A percentile compares a stretch with the other conserved stretches of the same genome.
These are phyloP conservation scores for Backusella morwellensis DNA, from an alignment of 192 early-diverging fungal genomes.

Conservation along the genomic window DNA sequence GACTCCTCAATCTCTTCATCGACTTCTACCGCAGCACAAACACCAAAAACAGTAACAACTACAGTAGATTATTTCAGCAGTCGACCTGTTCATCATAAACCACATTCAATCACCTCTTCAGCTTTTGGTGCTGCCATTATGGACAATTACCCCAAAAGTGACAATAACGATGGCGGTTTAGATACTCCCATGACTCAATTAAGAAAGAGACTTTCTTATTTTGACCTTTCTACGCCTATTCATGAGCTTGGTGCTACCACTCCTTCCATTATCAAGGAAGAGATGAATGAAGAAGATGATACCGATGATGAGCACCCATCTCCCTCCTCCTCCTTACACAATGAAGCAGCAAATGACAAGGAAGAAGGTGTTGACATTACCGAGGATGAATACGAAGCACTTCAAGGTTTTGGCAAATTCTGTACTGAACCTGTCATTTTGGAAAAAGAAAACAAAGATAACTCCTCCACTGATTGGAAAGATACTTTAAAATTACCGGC, in stretches of 20 bases:
- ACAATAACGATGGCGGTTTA: neutral
- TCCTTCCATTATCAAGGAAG: neutral
- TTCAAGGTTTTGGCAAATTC: slow-evolving; percentile 31
- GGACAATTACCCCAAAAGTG: neutral
- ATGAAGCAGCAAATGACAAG: neutral
- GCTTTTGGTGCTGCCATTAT: neutral
- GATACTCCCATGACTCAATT: neutral
- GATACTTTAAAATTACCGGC: neutral
- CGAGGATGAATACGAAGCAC: slow-evolving; percentile 26
- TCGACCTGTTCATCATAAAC: neutral
- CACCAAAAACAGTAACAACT: neutral
- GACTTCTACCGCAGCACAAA: neutral
- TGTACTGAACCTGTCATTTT: neutral
- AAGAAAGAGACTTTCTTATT: neutral
- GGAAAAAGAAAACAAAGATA: neutral
- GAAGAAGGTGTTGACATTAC: slow-evolving; percentile 10
- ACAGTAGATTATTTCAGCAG: neutral
- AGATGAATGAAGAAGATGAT: neutral
- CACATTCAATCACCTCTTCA: neutral
- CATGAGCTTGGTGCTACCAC: neutral
- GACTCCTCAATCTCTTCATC: neutral
- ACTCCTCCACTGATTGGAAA: neutral
- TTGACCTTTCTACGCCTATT: neutral
- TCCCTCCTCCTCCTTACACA: neutral
- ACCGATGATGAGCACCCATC: neutral